phyloP scores from a whole-genome alignment of 805 yeast genomes.

The Candida tibetensis region DNA sequence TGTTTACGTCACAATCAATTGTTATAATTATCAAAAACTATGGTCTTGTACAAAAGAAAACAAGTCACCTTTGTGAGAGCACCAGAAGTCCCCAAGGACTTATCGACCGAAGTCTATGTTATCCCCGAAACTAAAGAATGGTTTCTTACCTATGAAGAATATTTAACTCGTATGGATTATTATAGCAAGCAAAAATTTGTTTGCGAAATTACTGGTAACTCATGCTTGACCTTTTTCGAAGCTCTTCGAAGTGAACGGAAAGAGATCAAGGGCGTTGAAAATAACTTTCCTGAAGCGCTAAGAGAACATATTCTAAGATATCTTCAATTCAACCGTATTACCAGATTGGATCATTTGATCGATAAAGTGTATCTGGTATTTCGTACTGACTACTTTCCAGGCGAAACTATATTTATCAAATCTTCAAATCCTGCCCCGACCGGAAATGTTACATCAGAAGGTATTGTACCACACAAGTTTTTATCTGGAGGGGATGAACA shows the following conservation, averaged over 20 bases:
- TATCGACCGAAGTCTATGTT: slow-evolving; percentile 67
- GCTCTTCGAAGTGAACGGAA: slow-evolving; percentile 72
- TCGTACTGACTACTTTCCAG: slow-evolving; percentile 85
- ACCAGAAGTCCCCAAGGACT: slow-evolving; percentile 53
- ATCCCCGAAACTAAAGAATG: slow-evolving; percentile 88
- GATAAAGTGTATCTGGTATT: slow-evolving; percentile 80
- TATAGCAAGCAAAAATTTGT: slow-evolving; percentile 77
- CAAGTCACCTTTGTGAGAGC: slow-evolving; percentile 61
- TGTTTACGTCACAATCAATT: no score
- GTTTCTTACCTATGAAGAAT: slow-evolving; percentile 75
- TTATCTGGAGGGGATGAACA: slow-evolving; percentile 3
- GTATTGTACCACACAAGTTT: neutral
- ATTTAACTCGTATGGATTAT: slow-evolving; percentile 67
- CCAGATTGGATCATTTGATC: slow-evolving; percentile 81
- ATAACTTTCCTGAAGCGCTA: slow-evolving; percentile 83
- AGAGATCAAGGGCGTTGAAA: slow-evolving; percentile 62
- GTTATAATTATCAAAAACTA: no score
- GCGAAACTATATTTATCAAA: slow-evolving; percentile 73
- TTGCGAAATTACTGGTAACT: slow-evolving; percentile 93
- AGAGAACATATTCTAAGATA: slow-evolving; percentile 88
- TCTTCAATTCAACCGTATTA: slow-evolving; percentile 75
- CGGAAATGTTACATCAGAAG: neutral
- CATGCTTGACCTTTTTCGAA: slow-evolving; percentile 86
- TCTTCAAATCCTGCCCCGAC: neutral
- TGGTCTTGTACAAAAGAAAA: slow-evolving; percentile 78